Evolutionary conservation across 2,329 filamentous ascomycete genomes (phyloP), one percentile per base, ranked within the genome.

Genomic region (Phoma sp.): DNA sequence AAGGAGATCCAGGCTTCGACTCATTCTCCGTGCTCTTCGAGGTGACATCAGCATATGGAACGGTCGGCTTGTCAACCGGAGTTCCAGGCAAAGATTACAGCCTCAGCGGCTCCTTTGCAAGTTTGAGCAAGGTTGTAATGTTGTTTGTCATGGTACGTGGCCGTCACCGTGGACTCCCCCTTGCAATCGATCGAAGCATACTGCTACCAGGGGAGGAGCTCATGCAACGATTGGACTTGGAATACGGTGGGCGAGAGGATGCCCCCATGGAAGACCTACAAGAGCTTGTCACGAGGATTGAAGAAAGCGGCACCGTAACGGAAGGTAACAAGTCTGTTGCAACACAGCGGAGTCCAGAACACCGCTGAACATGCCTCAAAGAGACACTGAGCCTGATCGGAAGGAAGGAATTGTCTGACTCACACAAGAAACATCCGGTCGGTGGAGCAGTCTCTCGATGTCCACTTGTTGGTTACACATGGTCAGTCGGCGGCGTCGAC

Each of bases 41-140:
- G 65, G 80, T 84, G 7, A 79, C 83, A 2, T 81, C 78, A 1
- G 83, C 78, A 2, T 88, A 87, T 64, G 84, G 83, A 6, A 84
- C 82, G 46, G 84, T 88, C n/a, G 85, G 85, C 4, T 76, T 88
- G 13, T 83, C 80, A 24, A 79, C 83, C 1, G 85, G 85, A 0
- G 72, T 84, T 22, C 82, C 84, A 0, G 75, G 77, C 8, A 73
- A 80, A 52, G 79, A 80, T 42, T 84, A 81, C 64, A 84, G 82
- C 46, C 82, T 88, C 51, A 76, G 76, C 40, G 84, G 84, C 2
- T 79, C 78, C 0, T 83, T 82, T 77, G 80, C 82, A 48, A 75
- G 75, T 1, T 76, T 80, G 10, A 85, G 81, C 67, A 88, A 87
- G 71, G 65, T 88, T 35, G 78, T 86, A 18, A 69, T 87, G 52